phyloP scores from a whole-genome alignment of 768 basidiomycete genomes.

The Tylopilus subfusipes region DNA sequence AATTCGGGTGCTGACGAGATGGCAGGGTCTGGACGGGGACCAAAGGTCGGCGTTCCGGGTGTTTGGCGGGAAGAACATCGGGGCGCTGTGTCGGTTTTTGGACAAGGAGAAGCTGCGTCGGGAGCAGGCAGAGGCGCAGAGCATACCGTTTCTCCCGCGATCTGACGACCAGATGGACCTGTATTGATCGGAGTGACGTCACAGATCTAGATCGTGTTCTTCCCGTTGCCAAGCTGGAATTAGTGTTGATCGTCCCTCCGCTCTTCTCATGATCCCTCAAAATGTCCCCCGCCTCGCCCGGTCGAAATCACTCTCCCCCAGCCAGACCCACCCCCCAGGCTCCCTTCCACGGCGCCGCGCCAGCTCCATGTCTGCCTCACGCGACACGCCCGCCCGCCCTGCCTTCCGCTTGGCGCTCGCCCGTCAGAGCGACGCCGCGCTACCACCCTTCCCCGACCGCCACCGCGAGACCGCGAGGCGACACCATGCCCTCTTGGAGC shows the following conservation, averaged over 20 bases:
- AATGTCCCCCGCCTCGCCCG: background rate
- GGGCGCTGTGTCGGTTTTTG: slow-evolving; percentile 60
- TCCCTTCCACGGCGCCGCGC: background rate
- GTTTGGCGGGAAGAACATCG: slow-evolving; percentile 68
- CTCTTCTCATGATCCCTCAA: background rate
- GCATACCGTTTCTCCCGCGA: slow-evolving; percentile 56
- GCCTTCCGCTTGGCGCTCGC: too few species aligned
- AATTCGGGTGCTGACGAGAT: slow-evolving; percentile 1
- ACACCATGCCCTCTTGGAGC: slow-evolving; percentile 78
- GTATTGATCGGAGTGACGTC: slow-evolving; percentile 37
- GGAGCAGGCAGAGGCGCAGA: slow-evolving; percentile 54
- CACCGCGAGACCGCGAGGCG: slow-evolving; percentile 16
- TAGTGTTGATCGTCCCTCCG: background rate
- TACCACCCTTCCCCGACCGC: background rate
- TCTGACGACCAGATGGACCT: slow-evolving; percentile 64
- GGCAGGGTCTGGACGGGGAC: slow-evolving; percentile 59
- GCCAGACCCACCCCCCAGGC: background rate
- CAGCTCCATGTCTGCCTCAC: background rate
- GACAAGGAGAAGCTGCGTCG: slow-evolving; percentile 64
- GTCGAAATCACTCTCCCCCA: background rate
- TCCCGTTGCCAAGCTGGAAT: background rate
- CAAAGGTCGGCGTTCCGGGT: slow-evolving; percentile 76
- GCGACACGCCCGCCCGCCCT: too few species aligned
- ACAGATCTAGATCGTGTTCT: background rate
- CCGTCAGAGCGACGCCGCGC: too few species aligned